Evolutionary conservation across 345 rosid species (phyloP), one percentile per base, ranked within the genome.

Genomic region (Gossypium mustelinum): DNA sequence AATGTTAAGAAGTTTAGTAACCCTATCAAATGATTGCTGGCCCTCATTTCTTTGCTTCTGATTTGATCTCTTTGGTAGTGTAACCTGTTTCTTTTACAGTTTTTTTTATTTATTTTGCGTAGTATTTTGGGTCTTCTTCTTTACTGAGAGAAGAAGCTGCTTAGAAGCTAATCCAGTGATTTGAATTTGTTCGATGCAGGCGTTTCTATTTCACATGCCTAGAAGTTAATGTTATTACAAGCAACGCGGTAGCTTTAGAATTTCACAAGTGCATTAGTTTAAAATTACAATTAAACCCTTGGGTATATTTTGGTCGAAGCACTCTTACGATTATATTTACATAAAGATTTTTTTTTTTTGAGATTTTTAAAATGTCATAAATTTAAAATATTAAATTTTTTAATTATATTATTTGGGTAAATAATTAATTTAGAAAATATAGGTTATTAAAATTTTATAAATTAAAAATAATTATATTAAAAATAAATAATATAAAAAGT

Each of bases 1-100:
- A 95, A 91, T 34, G 98, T 95, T 13, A 90, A 4, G 93, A 95
- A 93, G 89, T 91, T 93, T 2, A 95, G 75, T 7, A 91, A 24
- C 1, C 98, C 99, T 56, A 91, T 88, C 65, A 91, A 80, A 85
- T 93, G 87, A 79, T 90, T 91, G 86, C 85, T 93, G 12, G 67
- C 51, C 80, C 99, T 90, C 98, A 95, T 93, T 62, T 61, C 70
- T 48, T 3, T 2, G 39, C 41, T 60, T 60, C 14, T 6, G 7
- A 11, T 63, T 64, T 41, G 9, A 17, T 63, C 43, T 63, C 34
- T 48, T 50, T 47, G 11, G 9, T 0, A 24, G 43, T 7, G 62
- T 7, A 50, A 0, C 44, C 34, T 39, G 45, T 48, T 50, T 5
- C n/a, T 63, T 47, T 1, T 11, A 13, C 27, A 47, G 51, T 3